Evolutionary conservation across 202 grass and related monocot species (phyloP), one percentile per base, ranked within the genome.

Genomic region (Bolboschoenoplectus hybrid): DNA sequence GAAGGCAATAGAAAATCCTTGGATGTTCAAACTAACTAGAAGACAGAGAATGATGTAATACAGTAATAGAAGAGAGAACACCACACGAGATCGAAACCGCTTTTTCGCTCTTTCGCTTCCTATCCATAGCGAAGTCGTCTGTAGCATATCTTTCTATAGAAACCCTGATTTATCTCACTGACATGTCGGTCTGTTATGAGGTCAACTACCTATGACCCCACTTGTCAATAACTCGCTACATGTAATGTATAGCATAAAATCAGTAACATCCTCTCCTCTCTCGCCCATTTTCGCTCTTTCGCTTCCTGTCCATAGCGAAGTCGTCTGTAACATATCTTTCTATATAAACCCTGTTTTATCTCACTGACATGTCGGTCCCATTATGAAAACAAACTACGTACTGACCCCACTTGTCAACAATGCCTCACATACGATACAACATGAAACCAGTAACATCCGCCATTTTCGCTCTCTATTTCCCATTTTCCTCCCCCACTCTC

Each of bases 71-170:
- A 68, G 66, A 41, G 26, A 69, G 66, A 69, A 69, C 3, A 41
- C 66, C 38, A 70, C 67, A n/a, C 2, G 67, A n/a, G 67, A 71
- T 71, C 14, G 40, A 71, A 71, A 71, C 67, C 40, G 67, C 40
- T 41, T 8, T 41, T n/a, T 8, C 14, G 38, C 16, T 45, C 14
- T 39, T 71, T 71, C 67, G 67, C 67, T 45, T 71, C 67, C 40
- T 71, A 39, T 71, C 39, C 16, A 63, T 7, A 44, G 5, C 7
- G n/a, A 63, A 3, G 61, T 63, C 19, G n/a, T 63, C n/a, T 63
- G 61, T 63, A 32, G 32, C 61, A 26, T 2, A 9, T 0, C 20
- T 63, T 63, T 6, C 7, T 2, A 26, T 19, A 63, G n/a, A 63
- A 63, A 32, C 20, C 7, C n/a, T 63, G 61, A 9, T 32, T 2